Evolutionary conservation across 768 basidiomycete species (phyloP), one percentile per base, ranked within the genome.

Genomic region (Suillus variegatus): DNA sequence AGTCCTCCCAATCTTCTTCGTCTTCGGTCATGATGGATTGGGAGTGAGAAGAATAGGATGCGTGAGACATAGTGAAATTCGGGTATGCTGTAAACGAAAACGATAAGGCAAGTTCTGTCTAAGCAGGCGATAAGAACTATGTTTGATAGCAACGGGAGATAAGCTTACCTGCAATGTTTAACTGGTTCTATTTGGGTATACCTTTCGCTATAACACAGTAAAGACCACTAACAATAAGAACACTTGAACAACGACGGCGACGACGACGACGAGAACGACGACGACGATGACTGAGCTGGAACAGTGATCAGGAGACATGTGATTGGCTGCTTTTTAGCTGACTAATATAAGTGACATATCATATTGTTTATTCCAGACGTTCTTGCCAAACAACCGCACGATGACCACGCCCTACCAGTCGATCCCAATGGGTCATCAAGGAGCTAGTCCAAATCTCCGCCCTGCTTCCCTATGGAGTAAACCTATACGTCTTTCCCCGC

Each of bases 1-100:
- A 92, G 78, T 95, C 94, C 80, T 96, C 94, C 85, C 91, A 92
- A 74, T 95, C 94, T 79, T 97, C 94, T 78, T 93, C 92, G 81
- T 94, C 92, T 81, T 93, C 92, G 58, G 91, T 91, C 89, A 92
- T 90, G 83, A 91, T 84, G 76, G 90, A 91, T 75, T 80, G 85
- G 81, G 80, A 88, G 82, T 79, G 85, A 77, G 88, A 90, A 68
- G 90, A 89, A 81, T 85, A 86, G 65, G 88, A 89, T 75, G 85
- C 88, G 87, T 88, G 87, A 80, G 88, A 89, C 88, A 88, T 88
- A 64, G 71, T 74, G 68, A 60, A 70, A 75, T 70, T 73, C 66
- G 70, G 75, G 75, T 76, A 76, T 77, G 72, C 75, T 76, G 75
- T 74, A 74, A 72, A 70, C 65, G 67, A 69, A 67, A 70, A 73